phyloP scores from a whole-genome alignment of 345 rosid genomes.

The Geranium rotundifolium region DNA sequence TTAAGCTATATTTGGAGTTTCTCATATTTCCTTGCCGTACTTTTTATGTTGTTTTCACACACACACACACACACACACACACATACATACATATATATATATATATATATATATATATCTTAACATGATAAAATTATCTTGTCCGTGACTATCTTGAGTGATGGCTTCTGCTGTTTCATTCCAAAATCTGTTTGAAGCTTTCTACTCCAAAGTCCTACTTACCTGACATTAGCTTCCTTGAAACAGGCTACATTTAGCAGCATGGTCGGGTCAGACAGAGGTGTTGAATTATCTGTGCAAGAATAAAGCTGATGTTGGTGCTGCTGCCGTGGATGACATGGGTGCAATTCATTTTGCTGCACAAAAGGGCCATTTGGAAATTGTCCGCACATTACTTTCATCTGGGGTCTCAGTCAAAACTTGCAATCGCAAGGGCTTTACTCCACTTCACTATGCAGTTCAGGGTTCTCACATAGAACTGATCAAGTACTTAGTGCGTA shows the following conservation, averaged over 20 bases:
- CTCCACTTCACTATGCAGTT: conserved; percentile 86
- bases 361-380: conserved; percentile 86
- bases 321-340: conserved; percentile 97
- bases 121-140: not conserved
- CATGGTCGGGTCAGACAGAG: conserved; percentile 84
- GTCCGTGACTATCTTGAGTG: not conserved
- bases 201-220: not conserved
- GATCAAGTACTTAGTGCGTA: conserved; percentile 58
- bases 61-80: too few species aligned
- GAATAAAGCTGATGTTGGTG: conserved; percentile 87
- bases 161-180: not conserved
- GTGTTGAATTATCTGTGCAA: conserved; percentile 75
- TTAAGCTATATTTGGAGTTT: not conserved
- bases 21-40: not conserved
- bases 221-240: conserved; percentile 32
- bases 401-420: conserved; percentile 61
- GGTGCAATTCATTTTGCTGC: conserved; percentile 94
- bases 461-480: conserved; percentile 81
- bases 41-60: too few species aligned
- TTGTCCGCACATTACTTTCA: conserved; percentile 46
- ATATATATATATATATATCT: too few species aligned
- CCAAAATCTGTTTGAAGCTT: not conserved
- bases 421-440: conserved; percentile 67
- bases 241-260: conserved; percentile 77
- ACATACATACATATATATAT: too few species aligned